These are phyloP conservation scores for Alternaria triticina DNA, from an alignment of 2,329 filamentous ascomycete species.

Conservation along the genomic window DNA sequence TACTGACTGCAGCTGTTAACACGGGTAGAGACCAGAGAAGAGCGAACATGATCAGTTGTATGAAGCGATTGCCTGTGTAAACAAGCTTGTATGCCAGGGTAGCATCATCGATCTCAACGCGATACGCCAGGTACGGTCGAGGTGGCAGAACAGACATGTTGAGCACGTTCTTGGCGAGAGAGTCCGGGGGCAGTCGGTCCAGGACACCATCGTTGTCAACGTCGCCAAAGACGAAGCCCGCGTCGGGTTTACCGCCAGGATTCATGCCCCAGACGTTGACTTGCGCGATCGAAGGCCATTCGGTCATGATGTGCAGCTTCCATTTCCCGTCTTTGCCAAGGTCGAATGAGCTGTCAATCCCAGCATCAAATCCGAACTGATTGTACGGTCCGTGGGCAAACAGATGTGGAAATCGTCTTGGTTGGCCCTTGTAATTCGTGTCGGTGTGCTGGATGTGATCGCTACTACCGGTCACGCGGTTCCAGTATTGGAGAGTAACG, in stretches of 20 bases:
- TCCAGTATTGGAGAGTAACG: constrained; percentile 69
- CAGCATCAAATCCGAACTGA: not conserved
- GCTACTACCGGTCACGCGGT: constrained; percentile 63
- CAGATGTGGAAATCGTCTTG: constrained; percentile 65
- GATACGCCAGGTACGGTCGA: not conserved
- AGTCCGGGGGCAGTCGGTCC: not conserved
- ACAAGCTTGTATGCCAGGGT: not conserved
- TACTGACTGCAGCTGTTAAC: not conserved
- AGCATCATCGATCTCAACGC: not conserved
- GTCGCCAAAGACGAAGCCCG: not conserved
- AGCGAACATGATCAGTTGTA: not conserved
- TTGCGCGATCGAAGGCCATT: not conserved
- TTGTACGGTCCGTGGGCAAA: constrained; percentile 36
- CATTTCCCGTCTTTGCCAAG: not conserved
- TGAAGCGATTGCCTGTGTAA: not conserved
- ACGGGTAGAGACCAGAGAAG: not conserved
- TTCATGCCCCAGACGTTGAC: not conserved
- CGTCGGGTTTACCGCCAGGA: not conserved
- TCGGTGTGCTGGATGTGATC: constrained; percentile 67
- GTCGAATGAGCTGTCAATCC: not conserved
- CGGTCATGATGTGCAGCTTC: constrained; percentile 50
- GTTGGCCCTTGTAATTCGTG: constrained; percentile 45
- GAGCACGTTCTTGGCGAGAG: not conserved
- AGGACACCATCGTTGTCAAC: not conserved
- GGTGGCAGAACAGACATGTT: not conserved